Evolutionary conservation across 306 rosid genomes (phyloP), one percentile per base, ranked within the genome.

Genomic region (Prunus kanzakura): DNA sequence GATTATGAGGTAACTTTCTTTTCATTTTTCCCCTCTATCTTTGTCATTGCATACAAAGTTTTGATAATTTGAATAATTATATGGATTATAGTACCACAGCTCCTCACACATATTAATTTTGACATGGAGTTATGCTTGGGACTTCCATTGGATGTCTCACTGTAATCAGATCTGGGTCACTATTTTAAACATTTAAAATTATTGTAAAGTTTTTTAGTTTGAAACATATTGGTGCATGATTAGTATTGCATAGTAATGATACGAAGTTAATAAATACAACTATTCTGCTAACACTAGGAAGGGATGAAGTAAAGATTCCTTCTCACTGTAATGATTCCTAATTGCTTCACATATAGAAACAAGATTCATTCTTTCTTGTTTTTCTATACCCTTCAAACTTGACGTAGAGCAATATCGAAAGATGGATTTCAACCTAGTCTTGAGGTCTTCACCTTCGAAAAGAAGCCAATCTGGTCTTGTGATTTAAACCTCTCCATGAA

Each of bases 1-100:
- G 90, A 89, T 32, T 90, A 89, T 67, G 97, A 95, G 99, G 99
- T 95, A 83, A 78, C n/a, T 19, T 46, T 13, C 83, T 47, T 51
- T 27, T 71, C 72, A 64, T 71, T 68, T 41, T 15, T 22, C 13
- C 49, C 56, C 15, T 5, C 11, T 15, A 29, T 67, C 12, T 60
- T 11, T 19, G 4, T 35, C 50, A 72, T 56, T 72, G 29, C 13
- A 0, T 43, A 43, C 23, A 55, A 54, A 2, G n/a, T 55, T 12
- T 12, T 70, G 35, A 11, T 30, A 50, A 50, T 19, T 49, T 69
- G 74, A 49, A 25, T 38, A 47, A 68, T 6, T 47, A 9, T 22
- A 68, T 69, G 60, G 8, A 49, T 47, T 27, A 45, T 46, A 46
- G 5, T 7, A 16, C 71, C 35, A 67, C 35, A 11, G 56, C 8